Percentiles rank a stretch among this genome's conserved stretches.
Evolutionary conservation across 2,329 filamentous ascomycete species (phyloP).

Genomic region (Scedosporium dehoogii): DNA sequence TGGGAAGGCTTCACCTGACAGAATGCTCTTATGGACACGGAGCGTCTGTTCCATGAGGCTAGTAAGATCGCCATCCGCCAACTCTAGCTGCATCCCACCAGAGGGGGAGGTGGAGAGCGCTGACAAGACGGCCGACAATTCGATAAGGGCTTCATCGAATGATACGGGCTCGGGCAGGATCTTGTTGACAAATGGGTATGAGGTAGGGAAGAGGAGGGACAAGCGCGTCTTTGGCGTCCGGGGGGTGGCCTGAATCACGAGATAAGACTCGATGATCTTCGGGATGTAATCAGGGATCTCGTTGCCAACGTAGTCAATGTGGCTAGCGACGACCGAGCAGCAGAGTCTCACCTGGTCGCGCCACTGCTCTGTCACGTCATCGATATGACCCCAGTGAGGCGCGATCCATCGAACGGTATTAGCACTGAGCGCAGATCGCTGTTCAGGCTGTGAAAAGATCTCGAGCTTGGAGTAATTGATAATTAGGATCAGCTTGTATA

Average conservation of each 20-base stretch:
- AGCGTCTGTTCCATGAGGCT: constrained; percentile 69
- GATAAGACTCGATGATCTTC: constrained; percentile 83
- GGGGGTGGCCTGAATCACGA: constrained; percentile 54
- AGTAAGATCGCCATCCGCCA: constrained; percentile 64
- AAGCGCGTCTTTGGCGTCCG: constrained; percentile 52
- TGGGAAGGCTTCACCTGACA: constrained; percentile 84
- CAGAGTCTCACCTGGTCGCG: constrained; percentile 87
- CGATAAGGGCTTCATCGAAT: constrained; percentile 81
- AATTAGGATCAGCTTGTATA: constrained; percentile 88
- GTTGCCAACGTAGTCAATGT: constrained; percentile 66
- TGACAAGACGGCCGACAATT: constrained; percentile 79
- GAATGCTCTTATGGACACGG: constrained; percentile 78
- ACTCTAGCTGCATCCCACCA: constrained; percentile 64
- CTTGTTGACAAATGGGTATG: constrained; percentile 80
- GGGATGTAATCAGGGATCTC: constrained; percentile 84
- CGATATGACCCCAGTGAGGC: constrained; percentile 79
- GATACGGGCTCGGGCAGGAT: constrained; percentile 46
- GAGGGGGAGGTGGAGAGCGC: constrained; percentile 63
- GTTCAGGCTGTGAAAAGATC: constrained; percentile 70
- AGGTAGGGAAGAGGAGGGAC: constrained; percentile 79
- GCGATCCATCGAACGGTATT: constrained; percentile 87
- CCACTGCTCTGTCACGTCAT: constrained; percentile 72
- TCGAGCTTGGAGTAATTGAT: constrained; percentile 80
- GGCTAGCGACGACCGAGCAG: constrained; percentile 82
- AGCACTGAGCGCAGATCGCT: constrained; percentile 61